Conservation (phyloP, 345 rosid genomes). For the Syzygium grande region DNA sequence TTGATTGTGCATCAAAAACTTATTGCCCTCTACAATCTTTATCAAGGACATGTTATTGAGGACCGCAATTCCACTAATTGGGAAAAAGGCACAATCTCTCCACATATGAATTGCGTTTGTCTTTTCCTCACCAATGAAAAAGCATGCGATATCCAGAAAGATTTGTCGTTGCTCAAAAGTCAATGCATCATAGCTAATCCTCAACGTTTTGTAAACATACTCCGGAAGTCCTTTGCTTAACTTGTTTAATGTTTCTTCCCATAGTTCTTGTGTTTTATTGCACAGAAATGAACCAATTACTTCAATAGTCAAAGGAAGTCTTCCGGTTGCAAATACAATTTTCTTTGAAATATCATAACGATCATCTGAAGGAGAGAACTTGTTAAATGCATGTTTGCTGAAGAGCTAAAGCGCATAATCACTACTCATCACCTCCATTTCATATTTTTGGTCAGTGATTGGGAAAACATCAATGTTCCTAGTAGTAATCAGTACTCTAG, state of each 20-base stretch:
- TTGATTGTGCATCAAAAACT: neutral
- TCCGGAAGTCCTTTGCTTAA: neutral
- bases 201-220: neutral
- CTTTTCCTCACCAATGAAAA: neutral
- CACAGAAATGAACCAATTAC: neutral
- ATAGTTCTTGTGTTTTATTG: neutral
- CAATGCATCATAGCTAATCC: neutral
- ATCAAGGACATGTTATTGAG: neutral
- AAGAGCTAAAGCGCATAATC: neutral
- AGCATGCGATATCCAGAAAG: neutral
- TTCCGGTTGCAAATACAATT: neutral
- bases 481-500: neutral
- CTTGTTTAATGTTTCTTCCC: neutral
- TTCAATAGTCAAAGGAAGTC: neutral
- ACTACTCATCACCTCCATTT: neutral
- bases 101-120: neutral
- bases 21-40: neutral
- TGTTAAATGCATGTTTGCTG: neutral
- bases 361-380: neutral
- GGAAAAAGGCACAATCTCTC: neutral
- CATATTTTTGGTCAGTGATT: fast-evolving
- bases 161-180: neutral
- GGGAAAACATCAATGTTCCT: neutral
- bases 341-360: neutral
- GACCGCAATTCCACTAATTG: neutral